Conservation (phyloP, 2,329 filamentous ascomycete species). For the Exserohilum turcica region DNA sequence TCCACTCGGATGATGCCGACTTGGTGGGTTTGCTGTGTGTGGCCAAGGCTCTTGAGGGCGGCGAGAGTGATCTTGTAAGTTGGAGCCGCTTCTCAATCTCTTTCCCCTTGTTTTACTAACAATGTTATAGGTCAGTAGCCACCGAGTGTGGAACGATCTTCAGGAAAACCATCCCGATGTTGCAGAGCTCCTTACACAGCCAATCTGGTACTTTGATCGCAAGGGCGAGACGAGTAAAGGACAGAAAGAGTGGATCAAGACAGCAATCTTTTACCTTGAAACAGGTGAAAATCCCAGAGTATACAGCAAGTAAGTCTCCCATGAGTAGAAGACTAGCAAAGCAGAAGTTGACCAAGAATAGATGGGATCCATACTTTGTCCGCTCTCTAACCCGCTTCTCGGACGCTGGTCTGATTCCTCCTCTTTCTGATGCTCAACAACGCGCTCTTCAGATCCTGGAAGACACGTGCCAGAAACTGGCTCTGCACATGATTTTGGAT, state of each 20-base stretch:
- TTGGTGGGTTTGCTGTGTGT: slow-evolving; percentile 84
- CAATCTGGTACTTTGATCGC: slow-evolving; percentile 90
- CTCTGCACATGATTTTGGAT: slow-evolving; percentile 84
- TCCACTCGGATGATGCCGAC: slow-evolving; percentile 83
- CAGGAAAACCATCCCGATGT: slow-evolving; percentile 78
- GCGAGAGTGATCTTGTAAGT: slow-evolving; percentile 76
- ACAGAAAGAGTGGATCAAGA: slow-evolving; percentile 74
- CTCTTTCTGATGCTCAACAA: slow-evolving; percentile 70
- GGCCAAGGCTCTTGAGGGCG: slow-evolving; percentile 76
- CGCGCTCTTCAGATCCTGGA: slow-evolving; percentile 74
- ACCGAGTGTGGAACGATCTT: slow-evolving; percentile 81
- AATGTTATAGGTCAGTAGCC: slow-evolving; percentile 57
- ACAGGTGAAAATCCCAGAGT: slow-evolving; percentile 67
- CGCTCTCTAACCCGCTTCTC: slow-evolving; percentile 76
- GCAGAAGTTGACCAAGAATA: slow-evolving; percentile 27
- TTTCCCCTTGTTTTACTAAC: not conserved
- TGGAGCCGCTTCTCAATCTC: not conserved
- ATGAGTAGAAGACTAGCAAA: not conserved
- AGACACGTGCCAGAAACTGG: slow-evolving; percentile 72
- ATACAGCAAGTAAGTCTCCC: slow-evolving; percentile 67
- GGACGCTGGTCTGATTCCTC: slow-evolving; percentile 72
- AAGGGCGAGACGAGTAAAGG: slow-evolving; percentile 81
- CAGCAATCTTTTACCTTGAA: slow-evolving; percentile 78
- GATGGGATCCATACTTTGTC: slow-evolving; percentile 88
- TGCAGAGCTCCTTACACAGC: slow-evolving; percentile 72